Evolutionary conservation across 2,329 filamentous ascomycete genomes (phyloP), one percentile per base, ranked within the genome.

Genomic region (Aspergillus brasiliensis): DNA sequence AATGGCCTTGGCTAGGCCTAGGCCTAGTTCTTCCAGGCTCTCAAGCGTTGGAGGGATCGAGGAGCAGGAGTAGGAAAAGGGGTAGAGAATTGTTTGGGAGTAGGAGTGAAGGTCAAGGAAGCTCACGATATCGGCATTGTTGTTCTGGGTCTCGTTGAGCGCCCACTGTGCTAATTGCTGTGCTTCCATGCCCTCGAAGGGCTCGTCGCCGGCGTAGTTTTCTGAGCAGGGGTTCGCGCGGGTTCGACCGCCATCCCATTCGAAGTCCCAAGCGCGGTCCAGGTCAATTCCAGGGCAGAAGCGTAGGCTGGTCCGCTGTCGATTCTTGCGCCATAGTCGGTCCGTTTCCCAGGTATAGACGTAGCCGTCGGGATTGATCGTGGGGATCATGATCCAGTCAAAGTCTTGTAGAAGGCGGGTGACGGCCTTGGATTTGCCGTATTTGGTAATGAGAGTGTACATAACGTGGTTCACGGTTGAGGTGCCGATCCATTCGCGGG

Each of bases 401-500:
- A 94, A 97, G 57, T 89, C 83, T 63, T 95, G 84, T 3, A 99
- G 83, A 8, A 98, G 82, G 61, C 88, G 89, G 19, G 90, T 93
- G 56, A 96, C 88, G 11, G 77, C 76, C 80, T 83, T 63, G 71
- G 83, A 77, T 84, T 91, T 91, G 58, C 90, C 91, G 74, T 94
- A 96, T 4, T 87, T 86, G 0, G 90, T 93, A 69, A 97, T 91
- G 51, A 98, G 83, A 15, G 87, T 91, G 85, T 95, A 97, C 8
- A 94, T 92, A 28, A 97, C 80, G 69, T 96, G 98, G 69, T 90
- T 96, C 55, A 96, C 91, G 0, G 92, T 96, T 69, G 89, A 95
- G 0, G 90, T 92, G 49, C 92, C 91, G 65, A 99, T 96, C 95
- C 95, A 99, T 81, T 99, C 95, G 38, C 95, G 86, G 3, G 93